Conservation (phyloP, 2,329 filamentous ascomycete genomes). For the Orbilia ellipsospora region DNA sequence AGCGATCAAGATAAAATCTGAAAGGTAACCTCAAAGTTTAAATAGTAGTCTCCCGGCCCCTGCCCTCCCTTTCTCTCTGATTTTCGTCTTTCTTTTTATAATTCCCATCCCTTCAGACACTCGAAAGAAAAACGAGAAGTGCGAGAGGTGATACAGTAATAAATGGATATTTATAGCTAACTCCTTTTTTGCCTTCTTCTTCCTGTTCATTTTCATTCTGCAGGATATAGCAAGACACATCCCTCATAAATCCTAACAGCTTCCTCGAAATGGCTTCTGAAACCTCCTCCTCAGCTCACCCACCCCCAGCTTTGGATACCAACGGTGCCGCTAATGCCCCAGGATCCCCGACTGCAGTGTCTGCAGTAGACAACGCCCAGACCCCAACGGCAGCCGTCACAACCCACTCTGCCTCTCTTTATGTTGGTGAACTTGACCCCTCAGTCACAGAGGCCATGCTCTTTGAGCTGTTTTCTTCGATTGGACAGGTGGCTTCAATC, state of each 20-base stretch:
- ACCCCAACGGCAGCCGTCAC: slow-evolving; percentile 76
- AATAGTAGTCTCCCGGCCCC: too few species aligned
- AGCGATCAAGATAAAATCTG: too few species aligned
- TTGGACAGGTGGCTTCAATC: slow-evolving; percentile 97
- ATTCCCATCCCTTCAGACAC: too few species aligned
- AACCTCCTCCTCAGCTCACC: slow-evolving; percentile 72
- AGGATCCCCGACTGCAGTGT: slow-evolving; percentile 70
- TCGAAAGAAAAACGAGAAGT: too few species aligned
- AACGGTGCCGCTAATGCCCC: slow-evolving; percentile 70
- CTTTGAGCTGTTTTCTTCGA: slow-evolving; percentile 99
- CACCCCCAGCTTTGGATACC: slow-evolving; percentile 79
- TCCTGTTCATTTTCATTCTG: background rate
- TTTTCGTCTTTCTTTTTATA: too few species aligned
- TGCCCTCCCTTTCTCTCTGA: too few species aligned
- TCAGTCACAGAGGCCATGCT: slow-evolving; percentile 99
- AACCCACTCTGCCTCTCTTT: slow-evolving; percentile 92
- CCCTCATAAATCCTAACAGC: background rate
- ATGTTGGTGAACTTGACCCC: slow-evolving; percentile 97
- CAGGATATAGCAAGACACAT: background rate
- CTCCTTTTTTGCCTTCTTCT: background rate
- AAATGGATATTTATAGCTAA: too few species aligned
- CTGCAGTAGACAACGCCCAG: slow-evolving; percentile 65
- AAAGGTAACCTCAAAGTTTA: too few species aligned
- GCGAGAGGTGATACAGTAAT: too few species aligned
- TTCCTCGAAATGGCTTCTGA: slow-evolving; percentile 71